Evolutionary conservation across 2,329 filamentous ascomycete species (phyloP).

Genomic region (Bipolaris bicolor): DNA sequence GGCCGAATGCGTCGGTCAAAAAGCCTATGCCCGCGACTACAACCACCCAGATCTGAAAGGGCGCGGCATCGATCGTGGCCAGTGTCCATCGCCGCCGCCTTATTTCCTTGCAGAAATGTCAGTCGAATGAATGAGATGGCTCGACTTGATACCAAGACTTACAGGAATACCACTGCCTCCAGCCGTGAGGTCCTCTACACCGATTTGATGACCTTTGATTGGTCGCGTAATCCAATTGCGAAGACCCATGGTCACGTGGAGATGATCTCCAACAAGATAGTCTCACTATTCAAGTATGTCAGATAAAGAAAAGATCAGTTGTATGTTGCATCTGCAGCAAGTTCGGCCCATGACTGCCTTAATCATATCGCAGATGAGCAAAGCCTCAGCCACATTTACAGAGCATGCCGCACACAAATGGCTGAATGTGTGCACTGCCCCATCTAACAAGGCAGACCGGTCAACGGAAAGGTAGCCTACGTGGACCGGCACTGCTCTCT

Average conservation of each 20-base stretch:
- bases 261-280: background rate
- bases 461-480: conserved; percentile 16
- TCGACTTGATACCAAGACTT: conserved; percentile 8
- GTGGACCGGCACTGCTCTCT: conserved; percentile 1
- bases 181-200: conserved; percentile 40
- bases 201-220: conserved; percentile 38
- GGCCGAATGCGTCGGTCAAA: conserved; percentile 49
- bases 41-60: conserved; percentile 46
- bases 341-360: conserved; percentile 10
- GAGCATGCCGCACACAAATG: conserved; percentile 3
- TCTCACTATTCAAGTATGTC: background rate
- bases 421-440: conserved; percentile 13
- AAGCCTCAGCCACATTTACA: conserved; percentile 30
- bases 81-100: conserved; percentile 43
- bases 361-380: conserved; percentile 19
- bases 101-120: conserved; percentile 16
- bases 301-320: background rate
- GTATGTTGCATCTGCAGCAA: conserved; percentile 5
- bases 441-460: conserved; percentile 17
- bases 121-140: background rate
- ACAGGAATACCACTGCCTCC: conserved; percentile 43
- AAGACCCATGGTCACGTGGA: conserved; percentile 30
- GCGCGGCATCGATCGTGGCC: conserved; percentile 42
- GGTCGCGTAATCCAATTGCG: conserved; percentile 42
- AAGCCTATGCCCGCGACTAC: conserved; percentile 51